Evolutionary conservation across 176 grass and related monocot species (phyloP).

Genomic region (Bolboschoenus planiculmis): DNA sequence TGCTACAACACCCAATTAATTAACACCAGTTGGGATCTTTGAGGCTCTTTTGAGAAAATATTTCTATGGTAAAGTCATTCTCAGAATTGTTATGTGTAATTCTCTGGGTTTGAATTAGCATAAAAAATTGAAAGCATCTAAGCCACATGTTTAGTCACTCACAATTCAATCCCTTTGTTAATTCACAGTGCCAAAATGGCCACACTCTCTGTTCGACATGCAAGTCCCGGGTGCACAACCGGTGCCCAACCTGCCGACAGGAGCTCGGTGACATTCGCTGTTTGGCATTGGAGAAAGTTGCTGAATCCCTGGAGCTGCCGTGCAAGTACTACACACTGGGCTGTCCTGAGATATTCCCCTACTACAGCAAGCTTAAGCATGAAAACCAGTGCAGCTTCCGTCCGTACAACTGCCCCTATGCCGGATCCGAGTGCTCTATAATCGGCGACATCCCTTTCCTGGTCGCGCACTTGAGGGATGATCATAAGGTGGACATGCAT

Average conservation of each 20-base stretch:
- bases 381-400: slow-evolving; percentile 61
- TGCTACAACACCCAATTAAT: background rate
- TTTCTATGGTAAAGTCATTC: slow-evolving; percentile 6
- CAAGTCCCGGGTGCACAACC: slow-evolving; percentile 76
- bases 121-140: background rate
- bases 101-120: background rate
- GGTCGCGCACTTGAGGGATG: slow-evolving; percentile 70
- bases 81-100: background rate
- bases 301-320: slow-evolving; percentile 77
- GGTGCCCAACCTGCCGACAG: slow-evolving; percentile 87
- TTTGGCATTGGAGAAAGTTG: slow-evolving; percentile 93
- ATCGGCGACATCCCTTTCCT: slow-evolving; percentile 67
- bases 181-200: slow-evolving; percentile 82
- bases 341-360: slow-evolving; percentile 74
- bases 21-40: slow-evolving; percentile 8
- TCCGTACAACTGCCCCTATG: slow-evolving; percentile 77
- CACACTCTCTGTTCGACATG: slow-evolving; percentile 84
- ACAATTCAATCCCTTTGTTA: slow-evolving; percentile 21
- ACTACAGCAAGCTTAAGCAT: slow-evolving; percentile 91
- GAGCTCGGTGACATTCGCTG: slow-evolving; percentile 92
- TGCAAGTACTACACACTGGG: slow-evolving; percentile 72
- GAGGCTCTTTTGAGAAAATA: background rate
- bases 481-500: slow-evolving; percentile 90
- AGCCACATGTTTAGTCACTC: background rate
- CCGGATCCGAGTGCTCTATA: slow-evolving; percentile 63